Percentiles rank a stretch among this genome's conserved stretches.
Evolutionary conservation across 2,329 filamentous ascomycete genomes (phyloP).

Genomic region (Gaeumannomyces tritici): DNA sequence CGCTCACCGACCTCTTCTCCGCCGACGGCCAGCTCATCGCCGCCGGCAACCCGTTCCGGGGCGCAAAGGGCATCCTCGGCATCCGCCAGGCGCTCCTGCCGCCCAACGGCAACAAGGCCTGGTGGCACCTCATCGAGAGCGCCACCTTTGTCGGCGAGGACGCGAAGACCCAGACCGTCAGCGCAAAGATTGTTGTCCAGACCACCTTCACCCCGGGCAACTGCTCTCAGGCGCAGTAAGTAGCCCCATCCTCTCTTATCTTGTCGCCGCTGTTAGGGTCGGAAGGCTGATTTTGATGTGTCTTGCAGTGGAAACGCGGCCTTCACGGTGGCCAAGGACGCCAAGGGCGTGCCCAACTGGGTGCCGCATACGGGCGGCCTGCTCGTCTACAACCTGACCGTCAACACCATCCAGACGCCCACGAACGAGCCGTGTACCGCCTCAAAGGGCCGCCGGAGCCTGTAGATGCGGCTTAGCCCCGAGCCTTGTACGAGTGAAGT

Average conservation of each 20-base stretch:
- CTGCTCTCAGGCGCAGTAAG: slow-evolving; percentile 9
- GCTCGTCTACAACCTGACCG: slow-evolving; percentile 7
- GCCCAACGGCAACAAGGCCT: slow-evolving; percentile 8
- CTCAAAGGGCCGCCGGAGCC: background rate
- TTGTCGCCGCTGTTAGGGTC: background rate
- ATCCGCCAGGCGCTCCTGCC: slow-evolving; percentile 8
- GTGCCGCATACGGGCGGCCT: slow-evolving; percentile 7
- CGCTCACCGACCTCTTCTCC: slow-evolving; percentile 7
- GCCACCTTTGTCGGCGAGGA: slow-evolving; percentile 7
- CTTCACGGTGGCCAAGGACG: slow-evolving; percentile 7
- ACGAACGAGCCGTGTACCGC: background rate
- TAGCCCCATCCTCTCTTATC: background rate
- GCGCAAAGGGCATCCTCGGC: slow-evolving; percentile 1
- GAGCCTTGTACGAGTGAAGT: no score
- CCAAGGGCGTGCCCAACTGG: slow-evolving; percentile 6
- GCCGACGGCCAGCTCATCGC: slow-evolving; percentile 5
- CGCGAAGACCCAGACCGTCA: slow-evolving; percentile 5
- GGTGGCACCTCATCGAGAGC: slow-evolving; percentile 9
- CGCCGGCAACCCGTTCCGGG: slow-evolving; percentile 2
- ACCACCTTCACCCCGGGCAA: slow-evolving; percentile 8
- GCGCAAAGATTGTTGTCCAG: slow-evolving; percentile 8
- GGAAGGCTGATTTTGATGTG: background rate
- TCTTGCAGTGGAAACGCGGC: slow-evolving; percentile 7
- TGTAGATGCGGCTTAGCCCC: no score
- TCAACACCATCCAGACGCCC: background rate